phyloP scores from a whole-genome alignment of 768 basidiomycete species.

The Lentinula lateritia region DNA sequence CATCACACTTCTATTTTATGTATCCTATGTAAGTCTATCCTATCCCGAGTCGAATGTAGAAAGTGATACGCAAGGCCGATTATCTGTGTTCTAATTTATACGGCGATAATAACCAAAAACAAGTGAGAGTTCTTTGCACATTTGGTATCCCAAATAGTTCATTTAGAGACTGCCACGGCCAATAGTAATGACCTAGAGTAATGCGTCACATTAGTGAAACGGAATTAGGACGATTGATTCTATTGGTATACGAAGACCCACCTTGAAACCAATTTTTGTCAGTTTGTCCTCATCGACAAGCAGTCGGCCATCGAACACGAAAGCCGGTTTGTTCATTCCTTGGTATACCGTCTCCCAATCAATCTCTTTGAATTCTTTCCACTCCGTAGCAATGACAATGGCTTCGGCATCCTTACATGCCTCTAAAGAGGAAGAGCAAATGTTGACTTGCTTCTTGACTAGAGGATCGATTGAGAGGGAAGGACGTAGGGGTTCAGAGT shows the following conservation, averaged over 20 bases:
- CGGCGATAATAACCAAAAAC: neutral
- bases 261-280: slow-evolving; percentile 86
- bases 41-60: neutral
- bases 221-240: neutral
- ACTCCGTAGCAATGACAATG: slow-evolving; percentile 94
- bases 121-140: neutral
- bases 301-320: slow-evolving; percentile 91
- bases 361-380: slow-evolving; percentile 93
- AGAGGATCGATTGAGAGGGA: neutral
- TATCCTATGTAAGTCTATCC: neutral
- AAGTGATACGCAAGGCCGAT: neutral
- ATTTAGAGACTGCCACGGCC: slow-evolving; percentile 1
- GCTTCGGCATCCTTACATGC: slow-evolving; percentile 90
- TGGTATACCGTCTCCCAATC: slow-evolving; percentile 86
- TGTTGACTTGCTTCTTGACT: slow-evolving; percentile 89
- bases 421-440: slow-evolving; percentile 72
- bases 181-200: neutral
- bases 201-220: neutral
- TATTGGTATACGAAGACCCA: slow-evolving; percentile 21
- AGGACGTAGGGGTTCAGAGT: neutral
- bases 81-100: neutral
- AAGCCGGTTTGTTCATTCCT: slow-evolving; percentile 96
- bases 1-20: neutral
- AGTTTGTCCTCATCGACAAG: slow-evolving; percentile 80
- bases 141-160: neutral